Percentiles rank a stretch among this genome's conserved stretches.
Conservation (phyloP, 345 rosid species). For the Rhodomyrtus tomentosa region DNA sequence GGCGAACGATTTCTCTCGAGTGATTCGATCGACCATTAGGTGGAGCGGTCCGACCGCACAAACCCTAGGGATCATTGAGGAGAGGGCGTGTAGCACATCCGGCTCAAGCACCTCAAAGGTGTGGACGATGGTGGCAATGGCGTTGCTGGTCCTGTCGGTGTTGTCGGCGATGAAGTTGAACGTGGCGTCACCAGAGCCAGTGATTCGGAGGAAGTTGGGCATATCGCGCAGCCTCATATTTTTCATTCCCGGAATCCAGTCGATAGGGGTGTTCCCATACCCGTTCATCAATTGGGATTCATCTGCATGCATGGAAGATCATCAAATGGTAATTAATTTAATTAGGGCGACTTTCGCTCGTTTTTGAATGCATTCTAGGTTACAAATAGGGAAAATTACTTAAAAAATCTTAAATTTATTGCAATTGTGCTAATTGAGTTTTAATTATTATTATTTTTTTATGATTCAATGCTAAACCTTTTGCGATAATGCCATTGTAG, state of each 20-base stretch:
- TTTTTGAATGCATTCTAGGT: background rate
- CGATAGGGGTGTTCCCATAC: background rate
- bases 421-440: no score
- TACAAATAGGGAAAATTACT: background rate
- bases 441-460: no score
- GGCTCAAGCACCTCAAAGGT: background rate
- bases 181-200: background rate
- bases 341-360: background rate
- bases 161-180: background rate
- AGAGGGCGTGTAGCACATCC: background rate
- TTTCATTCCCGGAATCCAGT: background rate
- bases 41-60: background rate
- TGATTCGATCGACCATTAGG: background rate
- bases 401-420: slow-evolving; percentile 2
- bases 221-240: background rate
- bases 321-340: background rate
- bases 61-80: background rate
- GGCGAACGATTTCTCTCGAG: background rate
- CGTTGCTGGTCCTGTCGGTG: background rate
- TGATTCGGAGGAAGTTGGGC: background rate
- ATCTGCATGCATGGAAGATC: background rate
- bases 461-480: no score
- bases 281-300: background rate
- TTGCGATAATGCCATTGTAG: no score
- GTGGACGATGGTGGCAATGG: background rate